Conservation (phyloP, 805 yeast species). For the Wickerhamomyces bisporus region DNA sequence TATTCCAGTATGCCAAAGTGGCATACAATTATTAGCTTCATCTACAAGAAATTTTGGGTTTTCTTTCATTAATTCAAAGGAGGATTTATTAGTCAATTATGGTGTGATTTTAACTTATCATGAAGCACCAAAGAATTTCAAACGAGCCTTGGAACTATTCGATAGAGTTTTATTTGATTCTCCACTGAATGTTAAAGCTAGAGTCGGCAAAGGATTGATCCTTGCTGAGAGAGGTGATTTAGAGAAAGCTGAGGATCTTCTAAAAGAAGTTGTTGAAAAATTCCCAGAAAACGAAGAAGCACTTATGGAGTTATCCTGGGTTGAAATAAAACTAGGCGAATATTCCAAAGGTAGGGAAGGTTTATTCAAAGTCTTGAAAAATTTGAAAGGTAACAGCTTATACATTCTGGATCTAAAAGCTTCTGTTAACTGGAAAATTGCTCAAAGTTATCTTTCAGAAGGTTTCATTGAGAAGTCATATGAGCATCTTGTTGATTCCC, state of each 20-base stretch:
- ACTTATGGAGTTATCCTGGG: slow-evolving; percentile 72
- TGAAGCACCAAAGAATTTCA: slow-evolving; percentile 87
- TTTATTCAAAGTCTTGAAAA: slow-evolving; percentile 30
- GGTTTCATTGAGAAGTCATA: slow-evolving; percentile 44
- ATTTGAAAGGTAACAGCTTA: slow-evolving; percentile 45
- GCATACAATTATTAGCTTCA: slow-evolving; percentile 50
- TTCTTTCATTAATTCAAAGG: slow-evolving; percentile 44
- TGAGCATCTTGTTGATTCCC: slow-evolving; percentile 50
- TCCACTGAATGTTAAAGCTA: slow-evolving; percentile 51
- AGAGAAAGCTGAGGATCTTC: slow-evolving; percentile 45
- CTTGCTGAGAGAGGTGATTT: slow-evolving; percentile 59
- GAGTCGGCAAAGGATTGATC: slow-evolving; percentile 79
- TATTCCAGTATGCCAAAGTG: slow-evolving; percentile 52
- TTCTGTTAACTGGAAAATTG: slow-evolving; percentile 63
- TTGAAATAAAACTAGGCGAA: slow-evolving; percentile 52
- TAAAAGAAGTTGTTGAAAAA: slow-evolving; percentile 44
- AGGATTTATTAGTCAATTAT: slow-evolving; percentile 55
- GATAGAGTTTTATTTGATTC: slow-evolving; percentile 48
- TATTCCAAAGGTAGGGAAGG: slow-evolving; percentile 46
- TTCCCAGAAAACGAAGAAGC: slow-evolving; percentile 56
- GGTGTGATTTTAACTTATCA: slow-evolving; percentile 77
- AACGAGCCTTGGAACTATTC: slow-evolving; percentile 67
- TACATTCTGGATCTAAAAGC: slow-evolving; percentile 55
- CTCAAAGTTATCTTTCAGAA: slow-evolving; percentile 45
- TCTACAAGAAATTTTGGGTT: slow-evolving; percentile 42